phyloP scores from a whole-genome alignment of 495 filamentous ascomycete genomes.

The Cladorrhinum samala region DNA sequence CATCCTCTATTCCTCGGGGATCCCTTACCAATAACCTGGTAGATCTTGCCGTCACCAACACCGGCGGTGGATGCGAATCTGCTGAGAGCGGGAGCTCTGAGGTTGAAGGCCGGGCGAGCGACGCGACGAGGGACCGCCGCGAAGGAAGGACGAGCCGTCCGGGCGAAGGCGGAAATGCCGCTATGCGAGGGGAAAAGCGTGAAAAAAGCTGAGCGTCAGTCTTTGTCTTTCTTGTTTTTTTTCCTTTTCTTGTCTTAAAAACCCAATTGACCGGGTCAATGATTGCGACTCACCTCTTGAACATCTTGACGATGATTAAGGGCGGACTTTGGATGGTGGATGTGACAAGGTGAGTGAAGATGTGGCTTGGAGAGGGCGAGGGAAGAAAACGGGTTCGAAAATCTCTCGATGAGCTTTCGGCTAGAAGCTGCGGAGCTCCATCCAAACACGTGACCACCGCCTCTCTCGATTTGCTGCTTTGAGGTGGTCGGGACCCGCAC shows the following conservation, averaged over 20 bases:
- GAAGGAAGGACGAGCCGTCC: conserved; percentile 67
- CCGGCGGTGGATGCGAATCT: conserved; percentile 65
- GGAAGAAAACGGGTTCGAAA: conserved; percentile 35
- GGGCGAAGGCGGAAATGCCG: conserved; percentile 76
- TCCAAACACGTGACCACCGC: conserved; percentile 23
- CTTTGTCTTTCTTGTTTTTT: conserved; percentile 27
- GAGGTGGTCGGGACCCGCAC: too few relatives aligned
- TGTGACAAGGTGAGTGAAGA: conserved; percentile 30
- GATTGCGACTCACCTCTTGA: conserved; percentile 67
- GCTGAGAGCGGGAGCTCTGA: conserved; percentile 54
- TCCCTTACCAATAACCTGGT: conserved; percentile 55
- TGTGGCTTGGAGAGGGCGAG: conserved; percentile 31
- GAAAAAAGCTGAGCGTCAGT: conserved; percentile 32
- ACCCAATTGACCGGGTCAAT: not conserved
- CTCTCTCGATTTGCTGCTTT: conserved; percentile 4
- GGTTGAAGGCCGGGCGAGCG: conserved; percentile 59
- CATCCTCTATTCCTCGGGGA: too few relatives aligned
- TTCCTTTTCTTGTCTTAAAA: not conserved
- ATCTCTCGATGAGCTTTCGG: conserved; percentile 36
- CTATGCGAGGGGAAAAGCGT: conserved; percentile 37
- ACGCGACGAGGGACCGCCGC: conserved; percentile 61
- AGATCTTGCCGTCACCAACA: conserved; percentile 69
- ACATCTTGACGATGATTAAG: conserved; percentile 65
- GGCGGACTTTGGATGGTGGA: conserved; percentile 39
- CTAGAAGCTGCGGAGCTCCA: conserved; percentile 33